phyloP scores from a whole-genome alignment of 345 rosid species.

The Brassica juncea region DNA sequence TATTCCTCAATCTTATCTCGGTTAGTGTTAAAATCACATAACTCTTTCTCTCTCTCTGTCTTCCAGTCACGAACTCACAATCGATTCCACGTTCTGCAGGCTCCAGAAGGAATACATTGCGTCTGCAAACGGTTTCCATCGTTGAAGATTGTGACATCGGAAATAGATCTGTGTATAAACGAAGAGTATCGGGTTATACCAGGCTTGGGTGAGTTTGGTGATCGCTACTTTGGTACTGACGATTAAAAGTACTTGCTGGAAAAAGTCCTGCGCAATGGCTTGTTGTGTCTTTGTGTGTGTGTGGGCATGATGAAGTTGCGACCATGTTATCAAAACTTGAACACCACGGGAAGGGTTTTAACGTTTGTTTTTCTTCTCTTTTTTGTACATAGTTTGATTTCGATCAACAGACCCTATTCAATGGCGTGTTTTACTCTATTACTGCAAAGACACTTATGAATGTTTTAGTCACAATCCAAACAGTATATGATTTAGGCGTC shows the following conservation, averaged over 20 bases:
- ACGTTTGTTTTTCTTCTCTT: no score
- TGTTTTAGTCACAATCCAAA: background rate
- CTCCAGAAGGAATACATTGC: constrained; percentile 96
- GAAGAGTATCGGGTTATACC: constrained; percentile 94
- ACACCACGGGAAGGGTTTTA: background rate
- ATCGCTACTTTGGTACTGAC: constrained; percentile 96
- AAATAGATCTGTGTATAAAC: constrained; percentile 80
- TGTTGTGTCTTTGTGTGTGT: constrained; percentile 18
- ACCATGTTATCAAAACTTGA: background rate
- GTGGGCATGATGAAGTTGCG: constrained; percentile 8
- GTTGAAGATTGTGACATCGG: constrained; percentile 93
- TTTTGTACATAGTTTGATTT: constrained; percentile 3
- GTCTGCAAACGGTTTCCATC: constrained; percentile 80
- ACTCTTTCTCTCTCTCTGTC: background rate
- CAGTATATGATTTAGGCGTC: constrained; percentile 50
- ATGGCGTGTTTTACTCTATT: background rate
- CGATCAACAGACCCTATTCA: background rate
- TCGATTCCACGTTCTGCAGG: constrained; percentile 45
- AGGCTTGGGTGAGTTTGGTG: constrained; percentile 98
- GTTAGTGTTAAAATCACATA: constrained; percentile 50
- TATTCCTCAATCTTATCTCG: constrained; percentile 90
- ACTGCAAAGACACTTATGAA: background rate
- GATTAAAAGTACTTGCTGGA: constrained; percentile 55
- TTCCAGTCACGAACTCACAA: constrained; percentile 1
- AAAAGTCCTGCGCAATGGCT: background rate